phyloP scores from a whole-genome alignment of 306 rosid species.

The Quercus wislizeni region DNA sequence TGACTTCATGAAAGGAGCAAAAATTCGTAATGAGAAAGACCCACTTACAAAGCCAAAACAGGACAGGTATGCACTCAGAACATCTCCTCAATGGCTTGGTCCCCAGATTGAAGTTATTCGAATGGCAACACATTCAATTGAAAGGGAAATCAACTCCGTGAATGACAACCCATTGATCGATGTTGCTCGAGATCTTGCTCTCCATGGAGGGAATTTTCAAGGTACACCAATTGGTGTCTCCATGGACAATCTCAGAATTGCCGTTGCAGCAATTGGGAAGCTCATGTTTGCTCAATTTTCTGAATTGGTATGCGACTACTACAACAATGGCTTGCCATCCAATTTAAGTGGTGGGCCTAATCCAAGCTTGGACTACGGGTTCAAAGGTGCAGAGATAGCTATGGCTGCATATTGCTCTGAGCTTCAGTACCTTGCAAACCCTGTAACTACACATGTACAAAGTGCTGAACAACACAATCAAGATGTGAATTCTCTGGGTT shows the following conservation, averaged over 20 bases:
- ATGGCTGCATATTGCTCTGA: constrained; percentile 44
- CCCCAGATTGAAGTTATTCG: constrained; percentile 41
- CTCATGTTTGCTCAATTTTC: constrained; percentile 42
- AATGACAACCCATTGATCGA: constrained; percentile 38
- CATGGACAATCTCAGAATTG: constrained; percentile 38
- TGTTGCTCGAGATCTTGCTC: constrained; percentile 27
- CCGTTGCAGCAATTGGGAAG: constrained; percentile 40
- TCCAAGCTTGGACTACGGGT: constrained; percentile 39
- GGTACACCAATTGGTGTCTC: constrained; percentile 43
- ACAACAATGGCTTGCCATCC: constrained; percentile 38
- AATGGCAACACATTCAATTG: constrained; percentile 31
- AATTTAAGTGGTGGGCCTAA: constrained; percentile 36
- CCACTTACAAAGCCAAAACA: constrained; percentile 39
- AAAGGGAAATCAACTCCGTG: constrained; percentile 41
- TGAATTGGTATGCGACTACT: constrained; percentile 34
- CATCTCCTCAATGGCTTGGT: constrained; percentile 42
- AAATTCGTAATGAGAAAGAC: constrained; percentile 22
- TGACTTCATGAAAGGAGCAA: constrained; percentile 31
- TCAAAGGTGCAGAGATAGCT: constrained; percentile 40
- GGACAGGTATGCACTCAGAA: constrained; percentile 36
- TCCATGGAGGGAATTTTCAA: constrained; percentile 41
- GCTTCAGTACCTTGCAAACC: constrained; percentile 34
- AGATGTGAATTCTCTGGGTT: constrained; percentile 41
- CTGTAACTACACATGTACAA: constrained; percentile 34
- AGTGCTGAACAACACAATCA: constrained; percentile 44